A percentile compares a stretch with the other conserved stretches of the same genome.
phyloP scores from a whole-genome alignment of 2,329 filamentous ascomycete genomes.

The Scortechinia acanthostroma region DNA sequence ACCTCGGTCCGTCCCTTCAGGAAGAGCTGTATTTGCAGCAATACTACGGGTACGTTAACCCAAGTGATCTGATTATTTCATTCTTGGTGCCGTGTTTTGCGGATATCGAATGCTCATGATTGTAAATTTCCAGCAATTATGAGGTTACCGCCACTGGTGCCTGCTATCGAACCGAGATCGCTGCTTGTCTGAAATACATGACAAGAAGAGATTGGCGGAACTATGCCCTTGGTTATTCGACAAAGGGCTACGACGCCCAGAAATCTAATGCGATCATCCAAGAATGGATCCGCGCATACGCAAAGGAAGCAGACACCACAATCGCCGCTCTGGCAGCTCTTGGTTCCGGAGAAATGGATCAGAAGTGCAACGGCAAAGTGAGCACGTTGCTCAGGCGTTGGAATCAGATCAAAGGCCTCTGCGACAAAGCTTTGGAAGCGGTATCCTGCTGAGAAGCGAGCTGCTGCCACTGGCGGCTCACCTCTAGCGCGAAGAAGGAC shows the following conservation, averaged over 20 bases:
- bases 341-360: background rate
- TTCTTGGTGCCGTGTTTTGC: no score
- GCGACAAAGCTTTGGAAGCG: background rate
- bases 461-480: no score
- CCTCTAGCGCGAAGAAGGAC: no score
- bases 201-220: background rate
- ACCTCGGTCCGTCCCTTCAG: constrained; percentile 4
- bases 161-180: background rate
- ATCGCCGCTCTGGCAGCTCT: background rate
- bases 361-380: background rate
- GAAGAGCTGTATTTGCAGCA: background rate
- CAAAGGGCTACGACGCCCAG: background rate
- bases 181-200: background rate
- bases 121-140: background rate
- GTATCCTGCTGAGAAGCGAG: background rate
- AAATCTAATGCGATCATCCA: background rate
- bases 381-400: background rate
- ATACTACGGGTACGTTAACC: background rate
- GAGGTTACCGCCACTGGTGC: background rate
- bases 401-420: background rate
- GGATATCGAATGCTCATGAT: background rate
- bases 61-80: no score
- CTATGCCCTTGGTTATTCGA: background rate
- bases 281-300: background rate
- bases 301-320: background rate